Evolutionary conservation across 1,139 yeast species (phyloP).

Genomic region (Suhomyces bribrorum): DNA sequence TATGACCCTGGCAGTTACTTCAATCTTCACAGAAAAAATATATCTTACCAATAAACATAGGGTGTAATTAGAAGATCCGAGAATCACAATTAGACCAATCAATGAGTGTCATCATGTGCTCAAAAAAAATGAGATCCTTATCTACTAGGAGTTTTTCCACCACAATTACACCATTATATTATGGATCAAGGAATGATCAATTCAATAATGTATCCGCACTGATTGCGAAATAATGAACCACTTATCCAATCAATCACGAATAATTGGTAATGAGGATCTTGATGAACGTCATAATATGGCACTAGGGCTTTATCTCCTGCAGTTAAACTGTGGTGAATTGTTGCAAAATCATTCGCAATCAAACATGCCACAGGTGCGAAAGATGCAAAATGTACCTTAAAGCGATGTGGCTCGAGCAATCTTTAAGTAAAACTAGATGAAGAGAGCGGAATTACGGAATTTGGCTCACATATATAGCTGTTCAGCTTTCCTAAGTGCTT

Average conservation of each 20-base stretch:
- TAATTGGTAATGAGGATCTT: background rate
- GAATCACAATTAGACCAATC: background rate
- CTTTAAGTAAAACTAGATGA: too few relatives aligned
- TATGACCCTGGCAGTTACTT: too few relatives aligned
- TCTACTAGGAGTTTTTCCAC: too few relatives aligned
- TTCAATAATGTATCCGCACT: too few relatives aligned
- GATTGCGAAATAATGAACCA: background rate
- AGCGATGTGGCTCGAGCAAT: too few relatives aligned
- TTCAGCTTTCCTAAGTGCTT: too few relatives aligned
- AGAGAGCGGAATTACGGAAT: too few relatives aligned
- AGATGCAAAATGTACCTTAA: too few relatives aligned
- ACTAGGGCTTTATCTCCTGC: background rate
- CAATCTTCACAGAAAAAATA: too few relatives aligned
- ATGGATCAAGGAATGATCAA: background rate
- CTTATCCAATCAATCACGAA: background rate
- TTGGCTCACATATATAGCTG: too few relatives aligned
- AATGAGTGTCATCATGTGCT: too few relatives aligned
- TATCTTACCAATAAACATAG: background rate
- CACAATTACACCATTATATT: background rate
- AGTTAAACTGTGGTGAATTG: background rate
- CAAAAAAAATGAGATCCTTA: too few relatives aligned
- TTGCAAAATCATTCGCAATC: background rate
- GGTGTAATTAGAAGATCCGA: background rate
- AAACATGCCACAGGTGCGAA: background rate
- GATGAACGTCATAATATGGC: background rate